Evolutionary conservation across 768 basidiomycete species (phyloP), one percentile per base, ranked within the genome.

Genomic region (Lentinula edodes): DNA sequence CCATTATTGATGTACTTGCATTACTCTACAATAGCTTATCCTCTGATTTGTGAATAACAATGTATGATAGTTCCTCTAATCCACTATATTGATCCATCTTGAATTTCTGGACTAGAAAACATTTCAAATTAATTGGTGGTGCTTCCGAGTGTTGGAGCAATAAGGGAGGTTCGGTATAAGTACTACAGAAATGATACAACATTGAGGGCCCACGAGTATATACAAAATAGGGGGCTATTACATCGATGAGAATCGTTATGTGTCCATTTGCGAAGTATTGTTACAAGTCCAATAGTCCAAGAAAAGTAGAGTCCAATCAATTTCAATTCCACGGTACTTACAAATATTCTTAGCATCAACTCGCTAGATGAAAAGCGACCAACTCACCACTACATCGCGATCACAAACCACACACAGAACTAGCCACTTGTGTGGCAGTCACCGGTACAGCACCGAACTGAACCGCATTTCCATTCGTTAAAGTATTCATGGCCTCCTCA

Each of bases 381-480:
- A 12, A 8, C 46, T 48, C 20, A 48, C 46, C 18, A 48, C 34
- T 16, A 35, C 51, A 32, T 15, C 3, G 15, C 5, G 5, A 54
- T 41, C 18, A 59, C 43, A 59, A 39, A 46, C 65, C 63, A 39
- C 62, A 42, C 54, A 38, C 32, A 15, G 61, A 59, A n/a, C 13
- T 35, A 32, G 35, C 53, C 20, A 67, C 63, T 41, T 64, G 60
- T 16, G 12, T 35, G 0, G 58, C 32, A 9, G 36, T 60, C 15
- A 62, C 66, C 10, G 52, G 36, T 9, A 67, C 61, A 34, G 43
- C 51, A n/a, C 66, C 66, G n/a, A 64, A 58, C 28, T 61, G 46
- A 3, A 60, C 65, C n/a, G 66, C 66, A 12, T 66, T 55, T 12
- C 61, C 61, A 28, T 61, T 45, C 43, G 66, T 67, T 52, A 67